Evolutionary conservation across 176 grass and related monocot genomes (phyloP).

Genomic region (Alloteropsis semialata): DNA sequence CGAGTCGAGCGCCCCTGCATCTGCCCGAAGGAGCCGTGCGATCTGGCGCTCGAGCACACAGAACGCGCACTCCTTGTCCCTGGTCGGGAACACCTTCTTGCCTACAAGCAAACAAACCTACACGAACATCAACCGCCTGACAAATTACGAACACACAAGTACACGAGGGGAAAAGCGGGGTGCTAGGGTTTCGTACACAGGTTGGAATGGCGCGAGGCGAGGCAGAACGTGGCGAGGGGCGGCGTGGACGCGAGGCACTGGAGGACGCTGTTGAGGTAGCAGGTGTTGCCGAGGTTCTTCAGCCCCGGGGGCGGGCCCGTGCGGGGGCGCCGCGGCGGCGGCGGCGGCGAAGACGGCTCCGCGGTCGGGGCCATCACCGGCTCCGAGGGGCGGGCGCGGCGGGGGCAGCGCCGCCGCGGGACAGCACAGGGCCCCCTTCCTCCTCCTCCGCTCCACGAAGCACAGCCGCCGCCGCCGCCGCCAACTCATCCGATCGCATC

Average conservation of each 20-base stretch:
- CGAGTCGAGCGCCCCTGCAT: slow-evolving; percentile 45
- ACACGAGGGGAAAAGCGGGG: neutral
- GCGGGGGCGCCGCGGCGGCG: slow-evolving; percentile 49
- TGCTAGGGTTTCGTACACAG: slow-evolving; percentile 71
- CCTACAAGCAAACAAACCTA: slow-evolving; percentile 41
- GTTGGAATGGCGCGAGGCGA: slow-evolving; percentile 66
- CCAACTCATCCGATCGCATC: slow-evolving; percentile 83
- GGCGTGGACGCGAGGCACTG: slow-evolving; percentile 93
- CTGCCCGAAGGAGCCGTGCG: slow-evolving; percentile 31
- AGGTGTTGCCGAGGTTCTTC: slow-evolving; percentile 94
- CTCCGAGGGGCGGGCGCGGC: slow-evolving; percentile 26
- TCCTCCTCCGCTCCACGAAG: slow-evolving; percentile 42
- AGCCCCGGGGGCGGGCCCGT: slow-evolving; percentile 69
- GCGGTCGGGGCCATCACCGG: slow-evolving; percentile 58
- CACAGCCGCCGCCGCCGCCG: slow-evolving; percentile 45
- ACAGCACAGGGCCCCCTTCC: slow-evolving; percentile 29
- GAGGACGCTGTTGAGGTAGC: slow-evolving; percentile 96
- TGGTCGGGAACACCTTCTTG: slow-evolving; percentile 66
- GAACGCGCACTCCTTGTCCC: slow-evolving; percentile 87
- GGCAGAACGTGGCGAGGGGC: slow-evolving; percentile 83
- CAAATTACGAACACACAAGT: neutral
- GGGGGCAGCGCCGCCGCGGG: neutral
- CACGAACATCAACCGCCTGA: neutral
- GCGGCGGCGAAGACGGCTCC: slow-evolving; percentile 25
- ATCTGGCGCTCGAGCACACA: slow-evolving; percentile 87